Percentiles rank a stretch among this genome's conserved stretches.
phyloP scores from a whole-genome alignment of 306 rosid species.

The Vigna trinervia region DNA sequence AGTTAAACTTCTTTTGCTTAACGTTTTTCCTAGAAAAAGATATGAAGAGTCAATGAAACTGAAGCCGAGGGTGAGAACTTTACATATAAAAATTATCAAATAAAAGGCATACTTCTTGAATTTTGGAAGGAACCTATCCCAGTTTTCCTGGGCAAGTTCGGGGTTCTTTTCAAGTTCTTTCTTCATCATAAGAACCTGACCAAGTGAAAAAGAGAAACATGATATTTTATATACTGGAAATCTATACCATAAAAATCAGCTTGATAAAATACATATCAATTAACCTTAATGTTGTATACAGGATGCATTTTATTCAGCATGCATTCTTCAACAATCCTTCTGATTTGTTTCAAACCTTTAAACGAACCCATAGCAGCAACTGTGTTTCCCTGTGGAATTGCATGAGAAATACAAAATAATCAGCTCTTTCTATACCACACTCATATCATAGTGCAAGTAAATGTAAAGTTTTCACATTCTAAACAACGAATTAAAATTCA shows the following conservation, averaged over 20 bases:
- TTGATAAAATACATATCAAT: slow-evolving; percentile 23
- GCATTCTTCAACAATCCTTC: slow-evolving; percentile 91
- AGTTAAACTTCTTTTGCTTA: slow-evolving; percentile 72
- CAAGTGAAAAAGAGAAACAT: slow-evolving; percentile 16
- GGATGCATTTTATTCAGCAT: slow-evolving; percentile 91
- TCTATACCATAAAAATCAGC: neutral
- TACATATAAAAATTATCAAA: slow-evolving; percentile 31
- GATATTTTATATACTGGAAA: slow-evolving; percentile 8
- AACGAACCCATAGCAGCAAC: slow-evolving; percentile 92
- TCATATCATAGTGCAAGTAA: neutral
- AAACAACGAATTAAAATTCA: slow-evolving; percentile 21
- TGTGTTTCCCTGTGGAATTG: slow-evolving; percentile 73
- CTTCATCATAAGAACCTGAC: slow-evolving; percentile 85
- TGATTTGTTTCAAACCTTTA: slow-evolving; percentile 85
- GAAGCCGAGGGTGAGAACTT: slow-evolving; percentile 14
- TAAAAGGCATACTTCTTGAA: slow-evolving; percentile 73
- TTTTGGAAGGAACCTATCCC: slow-evolving; percentile 97
- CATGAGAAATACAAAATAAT: slow-evolving; percentile 24
- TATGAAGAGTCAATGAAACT: slow-evolving; percentile 31
- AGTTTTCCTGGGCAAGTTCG: slow-evolving; percentile 78
- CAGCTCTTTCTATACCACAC: slow-evolving; percentile 10
- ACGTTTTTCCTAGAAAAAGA: slow-evolving; percentile 76
- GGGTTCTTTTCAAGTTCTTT: slow-evolving; percentile 97
- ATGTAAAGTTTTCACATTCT: slow-evolving; percentile 14
- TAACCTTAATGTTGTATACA: slow-evolving; percentile 88